Evolutionary conservation across 257 asterid species (phyloP).

Genomic region (Vinca minor): DNA sequence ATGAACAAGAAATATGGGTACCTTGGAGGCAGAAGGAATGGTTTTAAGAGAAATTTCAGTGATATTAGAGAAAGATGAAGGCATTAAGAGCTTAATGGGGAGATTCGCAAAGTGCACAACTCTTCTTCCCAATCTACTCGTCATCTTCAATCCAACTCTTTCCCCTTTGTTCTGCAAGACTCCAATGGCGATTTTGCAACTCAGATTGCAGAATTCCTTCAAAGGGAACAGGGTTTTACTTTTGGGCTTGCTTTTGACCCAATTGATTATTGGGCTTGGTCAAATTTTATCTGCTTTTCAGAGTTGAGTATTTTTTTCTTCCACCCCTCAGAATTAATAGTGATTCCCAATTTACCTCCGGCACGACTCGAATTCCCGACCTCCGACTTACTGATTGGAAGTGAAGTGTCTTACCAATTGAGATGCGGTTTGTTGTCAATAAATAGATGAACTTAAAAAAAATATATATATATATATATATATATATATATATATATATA

Average conservation of each 20-base stretch:
- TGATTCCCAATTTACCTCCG: too few relatives aligned
- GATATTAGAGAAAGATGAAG: constrained; percentile 66
- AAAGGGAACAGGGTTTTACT: background rate
- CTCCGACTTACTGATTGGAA: too few relatives aligned
- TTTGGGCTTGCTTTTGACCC: background rate
- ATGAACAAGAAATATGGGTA: constrained; percentile 6
- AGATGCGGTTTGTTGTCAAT: too few relatives aligned
- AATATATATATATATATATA: too few relatives aligned
- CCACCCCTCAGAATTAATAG: too few relatives aligned
- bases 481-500: too few relatives aligned
- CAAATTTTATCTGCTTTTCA: too few relatives aligned
- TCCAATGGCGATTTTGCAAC: background rate
- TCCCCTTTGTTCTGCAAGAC: background rate
- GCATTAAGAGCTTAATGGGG: constrained; percentile 89
- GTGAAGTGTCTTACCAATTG: too few relatives aligned
- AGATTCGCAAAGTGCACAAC: constrained; percentile 67
- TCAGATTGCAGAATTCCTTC: too few relatives aligned
- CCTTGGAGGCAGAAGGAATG: constrained; percentile 94
- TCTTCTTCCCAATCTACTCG: constrained; percentile 73
- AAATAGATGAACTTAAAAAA: too few relatives aligned
- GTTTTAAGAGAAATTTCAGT: constrained; percentile 90
- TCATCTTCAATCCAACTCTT: constrained; percentile 30
- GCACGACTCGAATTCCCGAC: too few relatives aligned
- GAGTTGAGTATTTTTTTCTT: too few relatives aligned
- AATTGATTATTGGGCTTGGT: background rate